A percentile compares a stretch with the other conserved stretches of the same genome.
Conservation (phyloP, 176 grass and related monocot species). For the Hordeum marinum region DNA sequence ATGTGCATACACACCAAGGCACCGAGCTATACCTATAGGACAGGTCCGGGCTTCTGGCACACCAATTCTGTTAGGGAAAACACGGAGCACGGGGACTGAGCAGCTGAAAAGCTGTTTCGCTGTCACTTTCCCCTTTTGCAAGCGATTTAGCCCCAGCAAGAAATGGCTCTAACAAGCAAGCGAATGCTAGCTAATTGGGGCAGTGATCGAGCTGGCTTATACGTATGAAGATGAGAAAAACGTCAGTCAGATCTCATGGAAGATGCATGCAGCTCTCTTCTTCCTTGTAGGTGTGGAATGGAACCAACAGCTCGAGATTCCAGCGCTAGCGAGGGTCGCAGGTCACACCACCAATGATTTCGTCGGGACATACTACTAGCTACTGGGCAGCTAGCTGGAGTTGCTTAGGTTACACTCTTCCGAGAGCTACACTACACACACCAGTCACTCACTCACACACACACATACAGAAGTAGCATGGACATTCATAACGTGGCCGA, state of each 20-base stretch:
- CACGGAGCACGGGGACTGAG: background rate
- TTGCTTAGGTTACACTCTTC: conserved; percentile 45
- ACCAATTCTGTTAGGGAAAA: background rate
- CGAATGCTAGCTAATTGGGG: background rate
- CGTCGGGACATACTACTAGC: background rate
- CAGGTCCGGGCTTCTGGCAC: background rate
- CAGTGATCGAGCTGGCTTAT: background rate
- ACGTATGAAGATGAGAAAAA: background rate
- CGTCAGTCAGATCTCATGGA: background rate
- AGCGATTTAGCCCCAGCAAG: background rate
- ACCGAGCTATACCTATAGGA: background rate
- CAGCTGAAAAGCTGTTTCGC: background rate
- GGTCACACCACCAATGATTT: conserved; percentile 18
- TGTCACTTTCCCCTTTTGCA: background rate
- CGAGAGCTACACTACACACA: background rate
- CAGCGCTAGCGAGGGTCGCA: background rate
- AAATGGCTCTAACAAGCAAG: background rate
- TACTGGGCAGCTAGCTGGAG: background rate
- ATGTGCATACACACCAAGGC: background rate
- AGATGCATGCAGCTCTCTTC: background rate
- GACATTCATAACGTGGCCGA: background rate
- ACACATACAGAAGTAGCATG: background rate
- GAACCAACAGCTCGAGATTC: background rate
- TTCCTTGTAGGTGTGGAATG: background rate
- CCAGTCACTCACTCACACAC: no score